Percentiles rank a stretch among this genome's conserved stretches.
Conservation (phyloP, 192 early-diverging fungal species). For the Umbelopsis vinacea region DNA sequence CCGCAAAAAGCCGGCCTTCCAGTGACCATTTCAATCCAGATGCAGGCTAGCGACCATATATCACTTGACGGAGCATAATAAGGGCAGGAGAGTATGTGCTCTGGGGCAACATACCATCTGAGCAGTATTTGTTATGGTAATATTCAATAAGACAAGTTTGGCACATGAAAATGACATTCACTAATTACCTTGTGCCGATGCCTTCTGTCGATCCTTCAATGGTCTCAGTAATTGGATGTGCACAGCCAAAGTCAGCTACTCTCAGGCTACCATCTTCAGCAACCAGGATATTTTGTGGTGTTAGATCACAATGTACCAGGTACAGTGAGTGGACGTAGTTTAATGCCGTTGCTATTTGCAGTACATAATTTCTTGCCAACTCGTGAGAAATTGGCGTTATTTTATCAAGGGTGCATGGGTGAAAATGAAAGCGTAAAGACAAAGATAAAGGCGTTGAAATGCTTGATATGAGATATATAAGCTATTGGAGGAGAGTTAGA, state of each 20-base stretch:
- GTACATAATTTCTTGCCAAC: slow-evolving; percentile 6
- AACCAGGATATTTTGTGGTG: slow-evolving; percentile 86
- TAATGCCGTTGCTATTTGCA: slow-evolving; percentile 70
- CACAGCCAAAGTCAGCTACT: slow-evolving; percentile 80
- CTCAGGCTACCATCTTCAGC: slow-evolving; percentile 42
- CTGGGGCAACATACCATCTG: slow-evolving; percentile 55
- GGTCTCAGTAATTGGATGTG: slow-evolving; percentile 8
- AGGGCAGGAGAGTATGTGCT: slow-evolving; percentile 45
- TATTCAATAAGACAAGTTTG: background rate
- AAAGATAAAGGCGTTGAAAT: background rate
- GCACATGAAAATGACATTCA: slow-evolving; percentile 6
- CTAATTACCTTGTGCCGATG: slow-evolving; percentile 17
- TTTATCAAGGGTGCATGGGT: slow-evolving; percentile 23
- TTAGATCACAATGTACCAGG: slow-evolving; percentile 88
- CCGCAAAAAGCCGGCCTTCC: slow-evolving; percentile 85
- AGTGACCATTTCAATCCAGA: slow-evolving; percentile 88
- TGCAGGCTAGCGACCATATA: slow-evolving; percentile 88
- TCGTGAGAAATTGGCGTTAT: slow-evolving; percentile 9
- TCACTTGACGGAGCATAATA: slow-evolving; percentile 50
- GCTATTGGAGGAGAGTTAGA: background rate
- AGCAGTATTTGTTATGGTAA: background rate
- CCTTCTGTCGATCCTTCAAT: slow-evolving; percentile 23
- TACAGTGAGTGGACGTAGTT: slow-evolving; percentile 74
- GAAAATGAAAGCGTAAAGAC: slow-evolving; percentile 17
- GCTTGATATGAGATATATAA: slow-evolving; percentile 15